A percentile compares a stretch with the other conserved stretches of the same genome.
Conservation (phyloP, 2,329 filamentous ascomycete species). For the Plectosphaerella sp. region DNA sequence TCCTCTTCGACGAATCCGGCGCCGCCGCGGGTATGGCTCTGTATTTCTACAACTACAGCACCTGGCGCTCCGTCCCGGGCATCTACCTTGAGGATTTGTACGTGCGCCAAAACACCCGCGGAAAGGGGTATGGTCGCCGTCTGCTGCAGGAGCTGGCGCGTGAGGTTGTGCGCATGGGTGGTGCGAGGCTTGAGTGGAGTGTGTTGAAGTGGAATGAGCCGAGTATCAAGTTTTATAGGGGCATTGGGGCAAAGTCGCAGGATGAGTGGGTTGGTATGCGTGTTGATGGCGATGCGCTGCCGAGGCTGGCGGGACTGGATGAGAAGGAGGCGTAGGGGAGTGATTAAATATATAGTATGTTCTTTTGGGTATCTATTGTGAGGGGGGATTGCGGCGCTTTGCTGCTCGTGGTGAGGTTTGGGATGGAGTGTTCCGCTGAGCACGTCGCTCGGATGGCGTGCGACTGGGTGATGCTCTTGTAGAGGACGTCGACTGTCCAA, state of each 20-base stretch:
- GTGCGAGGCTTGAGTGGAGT: constrained; percentile 80
- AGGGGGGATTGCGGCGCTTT: neutral
- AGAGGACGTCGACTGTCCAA: no score
- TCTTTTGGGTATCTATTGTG: neutral
- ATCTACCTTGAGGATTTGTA: constrained; percentile 96
- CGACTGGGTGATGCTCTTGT: no score
- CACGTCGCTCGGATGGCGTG: no score
- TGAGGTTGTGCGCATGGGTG: constrained; percentile 68
- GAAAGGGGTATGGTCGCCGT: constrained; percentile 73
- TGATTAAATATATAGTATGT: neutral
- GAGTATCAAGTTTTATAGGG: constrained; percentile 81
- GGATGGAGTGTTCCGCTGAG: neutral
- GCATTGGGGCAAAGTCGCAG: constrained; percentile 62
- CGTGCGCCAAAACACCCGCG: constrained; percentile 66
- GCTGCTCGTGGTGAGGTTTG: neutral
- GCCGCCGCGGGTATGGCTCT: constrained; percentile 71
- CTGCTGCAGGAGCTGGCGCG: constrained; percentile 74
- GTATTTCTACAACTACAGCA: constrained; percentile 95
- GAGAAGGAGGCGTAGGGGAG: neutral
- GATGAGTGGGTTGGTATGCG: constrained; percentile 72
- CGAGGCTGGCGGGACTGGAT: constrained; percentile 48
- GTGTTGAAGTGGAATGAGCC: constrained; percentile 93
- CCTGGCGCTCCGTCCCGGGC: constrained; percentile 81
- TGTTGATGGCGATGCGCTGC: constrained; percentile 63
- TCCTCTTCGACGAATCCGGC: constrained; percentile 51